Conservation (phyloP, 768 basidiomycete genomes). For the Pisolithus marmoratus region DNA sequence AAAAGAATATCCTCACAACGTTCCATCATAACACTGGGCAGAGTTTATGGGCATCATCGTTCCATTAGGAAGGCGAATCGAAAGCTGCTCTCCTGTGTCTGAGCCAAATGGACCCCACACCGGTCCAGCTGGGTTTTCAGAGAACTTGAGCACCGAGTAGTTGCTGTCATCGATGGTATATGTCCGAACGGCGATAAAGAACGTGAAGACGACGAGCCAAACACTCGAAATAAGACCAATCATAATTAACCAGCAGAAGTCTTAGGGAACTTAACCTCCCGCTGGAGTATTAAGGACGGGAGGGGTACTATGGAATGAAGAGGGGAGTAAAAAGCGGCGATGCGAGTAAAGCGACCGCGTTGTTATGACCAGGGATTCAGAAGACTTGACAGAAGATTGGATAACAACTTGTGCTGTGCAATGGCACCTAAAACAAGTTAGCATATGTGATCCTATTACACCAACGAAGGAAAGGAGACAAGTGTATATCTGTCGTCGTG, state of each 20-base stretch:
- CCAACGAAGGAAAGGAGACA: too few relatives aligned
- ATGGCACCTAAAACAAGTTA: too few relatives aligned
- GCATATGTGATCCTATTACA: too few relatives aligned
- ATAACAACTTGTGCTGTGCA: too few relatives aligned
- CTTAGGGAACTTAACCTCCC: not conserved
- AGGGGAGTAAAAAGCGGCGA: not conserved
- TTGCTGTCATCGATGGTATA: slow-evolving; percentile 24
- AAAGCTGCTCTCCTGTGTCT: slow-evolving; percentile 13
- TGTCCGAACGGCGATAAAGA: slow-evolving; percentile 7
- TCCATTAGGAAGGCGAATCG: slow-evolving; percentile 20
- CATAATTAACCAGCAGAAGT: slow-evolving; percentile 7
- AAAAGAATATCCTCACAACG: slow-evolving; percentile 15
- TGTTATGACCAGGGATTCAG: too few relatives aligned
- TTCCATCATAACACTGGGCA: slow-evolving; percentile 19
- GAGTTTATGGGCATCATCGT: slow-evolving; percentile 19
- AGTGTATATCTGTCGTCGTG: too few relatives aligned
- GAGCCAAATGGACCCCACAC: slow-evolving; percentile 23
- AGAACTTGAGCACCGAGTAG: slow-evolving; percentile 19
- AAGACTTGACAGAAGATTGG: too few relatives aligned
- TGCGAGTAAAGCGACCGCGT: too few relatives aligned
- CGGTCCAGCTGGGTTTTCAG: slow-evolving; percentile 22
- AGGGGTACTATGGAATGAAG: not conserved
- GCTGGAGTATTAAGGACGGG: not conserved
- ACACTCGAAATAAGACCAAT: not conserved
- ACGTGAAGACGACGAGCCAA: slow-evolving; percentile 3